Evolutionary conservation across 345 rosid species (phyloP), one percentile per base, ranked within the genome.

Genomic region (Euphorbia tirucalli): DNA sequence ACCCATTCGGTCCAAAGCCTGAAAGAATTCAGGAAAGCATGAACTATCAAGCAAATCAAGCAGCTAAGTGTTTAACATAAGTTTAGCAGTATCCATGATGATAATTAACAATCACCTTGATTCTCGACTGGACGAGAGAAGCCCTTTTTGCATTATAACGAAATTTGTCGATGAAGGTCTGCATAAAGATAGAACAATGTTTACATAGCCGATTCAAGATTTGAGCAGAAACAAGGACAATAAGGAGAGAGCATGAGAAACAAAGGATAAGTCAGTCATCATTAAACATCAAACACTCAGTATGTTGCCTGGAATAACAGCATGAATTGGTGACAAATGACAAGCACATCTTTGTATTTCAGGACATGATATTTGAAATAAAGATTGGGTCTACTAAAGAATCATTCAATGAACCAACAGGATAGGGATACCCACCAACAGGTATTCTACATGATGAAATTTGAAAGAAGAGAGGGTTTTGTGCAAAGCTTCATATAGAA

Each of bases 121-220:
- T 92, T 86, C 98, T 87, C 70, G 99, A 95, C 87, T 95, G 99
- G 76, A 95, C 99, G 78, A 95, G 99, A 39, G 99, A 88, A 59
- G 99, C 99, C 84, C 99, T 92, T 81, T 95, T 95, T 62, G 99
- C 99, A 83, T 95, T 95, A 78, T 86, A 95, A 52, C 99, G 96
- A 83, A 95, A 95, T 84, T 95, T 95, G 82, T 95, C 99, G 71
- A 95, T 95, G 81, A 95, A 95, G 46, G 96, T 82, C 98, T 95
- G 90, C 83, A 84, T 22, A 16, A 73, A 31, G 39, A 64, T 46
- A 44, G 69, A 48, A 77, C 15, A 11, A 76, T n/a, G 31, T 41
- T 24, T 14, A 31, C 19, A 50, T 39, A 68, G 6, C 21, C 27
- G 54, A 35, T 27, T 68, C 49, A 54, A 55, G 32, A 13, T 54